These are phyloP conservation scores for Ramaria sp. DNA, from an alignment of 768 basidiomycete species.

Conservation along the genomic window DNA sequence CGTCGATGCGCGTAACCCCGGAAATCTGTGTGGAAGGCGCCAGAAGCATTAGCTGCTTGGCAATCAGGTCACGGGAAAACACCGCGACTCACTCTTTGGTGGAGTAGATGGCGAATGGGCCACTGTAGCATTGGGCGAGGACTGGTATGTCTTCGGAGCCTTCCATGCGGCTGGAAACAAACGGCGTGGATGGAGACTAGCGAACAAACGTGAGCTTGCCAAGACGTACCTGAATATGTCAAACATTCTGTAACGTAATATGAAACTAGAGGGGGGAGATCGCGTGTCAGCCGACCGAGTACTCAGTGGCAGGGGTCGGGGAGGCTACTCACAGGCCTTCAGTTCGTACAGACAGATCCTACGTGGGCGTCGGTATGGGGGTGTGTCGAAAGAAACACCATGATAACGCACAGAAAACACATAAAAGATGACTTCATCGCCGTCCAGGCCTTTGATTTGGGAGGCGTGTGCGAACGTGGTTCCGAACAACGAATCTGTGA, in stretches of 20 bases:
- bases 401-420: slow-evolving; percentile 53
- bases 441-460: slow-evolving; percentile 36
- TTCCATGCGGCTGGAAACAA: slow-evolving; percentile 12
- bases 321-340: slow-evolving; percentile 32
- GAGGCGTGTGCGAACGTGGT: slow-evolving; percentile 49
- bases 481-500: slow-evolving; percentile 43
- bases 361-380: neutral
- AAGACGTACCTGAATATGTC: slow-evolving; percentile 29
- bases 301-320: neutral
- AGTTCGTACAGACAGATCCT: slow-evolving; percentile 64
- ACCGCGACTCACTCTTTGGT: slow-evolving; percentile 37
- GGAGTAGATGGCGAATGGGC: slow-evolving; percentile 52
- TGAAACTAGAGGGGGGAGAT: slow-evolving; percentile 30
- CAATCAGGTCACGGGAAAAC: neutral
- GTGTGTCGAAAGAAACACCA: neutral
- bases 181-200: neutral
- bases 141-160: slow-evolving; percentile 25
- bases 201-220: no score
- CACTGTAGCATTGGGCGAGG: slow-evolving; percentile 56
- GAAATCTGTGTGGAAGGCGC: slow-evolving; percentile 27
- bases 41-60: neutral
- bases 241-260: slow-evolving; percentile 57
- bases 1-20: slow-evolving; percentile 54
- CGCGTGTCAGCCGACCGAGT: neutral
- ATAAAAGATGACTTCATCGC: slow-evolving; percentile 50